A percentile compares a stretch with the other conserved stretches of the same genome.
These are phyloP conservation scores for Phlebiopsis flavidoalba DNA, from an alignment of 768 basidiomycete species.

Conservation along the genomic window DNA sequence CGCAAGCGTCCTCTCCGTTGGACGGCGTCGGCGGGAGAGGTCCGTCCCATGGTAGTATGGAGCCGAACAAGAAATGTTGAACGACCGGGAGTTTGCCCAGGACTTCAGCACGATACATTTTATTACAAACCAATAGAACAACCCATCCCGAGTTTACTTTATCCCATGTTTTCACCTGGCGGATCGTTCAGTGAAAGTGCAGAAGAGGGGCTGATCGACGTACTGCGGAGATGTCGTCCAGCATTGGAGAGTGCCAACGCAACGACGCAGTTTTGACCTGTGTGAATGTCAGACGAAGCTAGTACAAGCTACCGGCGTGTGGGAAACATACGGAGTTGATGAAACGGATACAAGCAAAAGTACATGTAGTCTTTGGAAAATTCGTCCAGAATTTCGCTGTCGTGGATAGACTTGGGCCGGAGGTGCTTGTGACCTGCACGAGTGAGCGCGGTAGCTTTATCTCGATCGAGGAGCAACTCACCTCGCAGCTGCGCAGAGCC, in stretches of 20 bases:
- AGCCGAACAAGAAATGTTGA: conserved; percentile 95
- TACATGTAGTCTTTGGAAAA: conserved; percentile 95
- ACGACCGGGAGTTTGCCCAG: conserved; percentile 92
- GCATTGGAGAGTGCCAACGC: conserved; percentile 98
- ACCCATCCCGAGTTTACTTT: conserved; percentile 97
- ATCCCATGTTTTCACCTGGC: conserved; percentile 84
- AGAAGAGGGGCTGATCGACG: conserved; percentile 11
- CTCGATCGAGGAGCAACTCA: conserved; percentile 12
- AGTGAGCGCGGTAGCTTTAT: neutral
- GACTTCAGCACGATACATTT: conserved; percentile 97
- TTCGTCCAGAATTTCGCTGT: conserved; percentile 86
- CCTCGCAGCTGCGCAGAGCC: conserved; percentile 77
- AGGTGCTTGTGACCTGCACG: conserved; percentile 79
- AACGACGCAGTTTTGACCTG: conserved; percentile 95
- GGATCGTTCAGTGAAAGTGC: neutral
- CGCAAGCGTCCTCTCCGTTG: conserved; percentile 28
- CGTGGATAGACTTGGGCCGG: conserved; percentile 88
- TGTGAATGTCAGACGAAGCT: neutral
- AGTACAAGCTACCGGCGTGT: neutral
- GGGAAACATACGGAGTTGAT: conserved; percentile 75
- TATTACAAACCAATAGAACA: too few species aligned
- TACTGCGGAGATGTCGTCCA: conserved; percentile 92
- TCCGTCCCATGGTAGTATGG: conserved; percentile 65
- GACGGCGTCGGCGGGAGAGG: conserved; percentile 36
- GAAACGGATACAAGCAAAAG: conserved; percentile 90